Evolutionary conservation across 306 rosid genomes (phyloP).

Genomic region (Sophora flavescens): DNA sequence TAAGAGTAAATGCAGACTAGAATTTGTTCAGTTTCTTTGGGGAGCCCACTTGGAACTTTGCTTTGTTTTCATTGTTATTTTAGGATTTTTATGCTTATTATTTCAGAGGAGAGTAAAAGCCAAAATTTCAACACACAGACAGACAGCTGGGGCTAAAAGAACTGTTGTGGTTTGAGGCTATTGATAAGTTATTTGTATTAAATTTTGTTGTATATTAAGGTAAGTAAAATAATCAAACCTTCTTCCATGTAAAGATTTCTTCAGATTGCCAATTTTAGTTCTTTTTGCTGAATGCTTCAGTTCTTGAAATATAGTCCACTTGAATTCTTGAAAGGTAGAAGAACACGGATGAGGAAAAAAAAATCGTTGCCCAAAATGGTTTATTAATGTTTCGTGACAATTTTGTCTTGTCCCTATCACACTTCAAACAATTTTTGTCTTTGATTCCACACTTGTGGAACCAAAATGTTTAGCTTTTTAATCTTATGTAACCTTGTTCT

Average conservation of each 20-base stretch:
- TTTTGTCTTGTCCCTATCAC: no score
- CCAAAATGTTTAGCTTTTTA: no score
- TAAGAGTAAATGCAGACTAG: constrained; percentile 49
- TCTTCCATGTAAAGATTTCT: neutral
- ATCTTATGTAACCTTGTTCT: no score
- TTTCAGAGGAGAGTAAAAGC: constrained; percentile 60
- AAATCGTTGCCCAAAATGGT: neutral
- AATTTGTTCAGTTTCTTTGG: constrained; percentile 56
- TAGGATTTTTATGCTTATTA: constrained; percentile 71
- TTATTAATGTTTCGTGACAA: no score
- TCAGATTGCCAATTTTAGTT: neutral
- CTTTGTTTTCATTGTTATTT: constrained; percentile 56
- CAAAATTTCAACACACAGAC: constrained; percentile 61
- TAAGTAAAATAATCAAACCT: neutral
- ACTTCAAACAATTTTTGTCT: no score
- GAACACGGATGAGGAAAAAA: neutral
- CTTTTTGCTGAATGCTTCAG: neutral
- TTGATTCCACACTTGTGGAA: no score
- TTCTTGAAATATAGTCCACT: constrained; percentile 1
- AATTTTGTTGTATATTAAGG: constrained; percentile 52
- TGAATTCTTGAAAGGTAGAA: neutral
- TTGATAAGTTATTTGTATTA: constrained; percentile 5
- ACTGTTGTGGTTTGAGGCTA: constrained; percentile 48
- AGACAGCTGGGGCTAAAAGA: constrained; percentile 56
- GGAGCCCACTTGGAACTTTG: constrained; percentile 62